Conservation (phyloP, 2,329 filamentous ascomycete species). For the Colletotrichum gigasporum region DNA sequence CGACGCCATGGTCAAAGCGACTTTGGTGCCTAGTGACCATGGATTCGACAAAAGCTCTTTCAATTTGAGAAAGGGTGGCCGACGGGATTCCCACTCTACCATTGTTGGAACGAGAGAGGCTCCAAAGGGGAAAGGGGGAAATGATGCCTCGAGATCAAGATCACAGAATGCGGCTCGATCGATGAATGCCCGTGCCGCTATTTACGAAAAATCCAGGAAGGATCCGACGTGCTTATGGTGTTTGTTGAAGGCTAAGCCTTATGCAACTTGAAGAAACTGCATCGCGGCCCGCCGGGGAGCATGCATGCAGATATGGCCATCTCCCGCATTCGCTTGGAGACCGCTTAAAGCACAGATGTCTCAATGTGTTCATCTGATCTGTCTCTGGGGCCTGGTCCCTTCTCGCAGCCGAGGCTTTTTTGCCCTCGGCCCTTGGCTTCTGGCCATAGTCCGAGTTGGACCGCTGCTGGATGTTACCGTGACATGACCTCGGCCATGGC, state of each 20-base stretch:
- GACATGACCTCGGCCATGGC: conserved; percentile 4
- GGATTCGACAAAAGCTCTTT: conserved; percentile 3
- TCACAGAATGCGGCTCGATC: neutral
- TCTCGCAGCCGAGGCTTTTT: neutral
- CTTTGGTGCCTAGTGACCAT: conserved; percentile 6
- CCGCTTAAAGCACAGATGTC: conserved; percentile 18
- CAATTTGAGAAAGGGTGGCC: neutral
- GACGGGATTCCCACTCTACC: neutral
- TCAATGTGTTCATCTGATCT: neutral
- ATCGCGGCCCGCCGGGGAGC: neutral
- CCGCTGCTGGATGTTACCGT: conserved; percentile 4
- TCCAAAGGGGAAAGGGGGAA: conserved; percentile 16
- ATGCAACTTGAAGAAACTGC: neutral
- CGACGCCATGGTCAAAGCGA: conserved; percentile 24
- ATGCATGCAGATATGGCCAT: neutral
- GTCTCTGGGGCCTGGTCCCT: conserved; percentile 6
- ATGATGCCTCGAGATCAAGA: neutral
- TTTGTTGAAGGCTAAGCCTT: neutral
- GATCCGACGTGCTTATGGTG: neutral
- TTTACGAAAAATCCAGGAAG: neutral
- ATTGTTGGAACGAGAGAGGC: neutral
- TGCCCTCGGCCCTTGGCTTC: neutral
- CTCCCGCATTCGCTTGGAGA: neutral
- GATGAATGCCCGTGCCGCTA: neutral
- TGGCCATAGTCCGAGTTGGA: neutral